Conservation (phyloP, 768 basidiomycete genomes). For the Postia placenta region DNA sequence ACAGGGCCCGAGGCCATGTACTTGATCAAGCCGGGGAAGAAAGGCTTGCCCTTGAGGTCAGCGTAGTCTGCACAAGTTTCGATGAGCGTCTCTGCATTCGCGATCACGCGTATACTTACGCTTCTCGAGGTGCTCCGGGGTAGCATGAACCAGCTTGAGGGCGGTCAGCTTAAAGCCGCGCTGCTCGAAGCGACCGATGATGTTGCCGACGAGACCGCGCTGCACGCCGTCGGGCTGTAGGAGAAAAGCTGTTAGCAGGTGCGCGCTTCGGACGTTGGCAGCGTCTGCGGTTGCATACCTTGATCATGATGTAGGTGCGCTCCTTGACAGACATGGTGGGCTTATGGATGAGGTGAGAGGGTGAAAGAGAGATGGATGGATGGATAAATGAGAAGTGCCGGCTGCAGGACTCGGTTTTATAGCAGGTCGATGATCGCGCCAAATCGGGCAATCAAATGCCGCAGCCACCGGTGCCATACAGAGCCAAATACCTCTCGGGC, state of each 20-base stretch:
- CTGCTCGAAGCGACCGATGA: constrained; percentile 94
- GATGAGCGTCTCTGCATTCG: neutral
- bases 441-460: constrained; percentile 15
- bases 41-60: constrained; percentile 88
- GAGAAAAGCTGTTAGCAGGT: neutral
- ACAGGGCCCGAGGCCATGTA: constrained; percentile 98
- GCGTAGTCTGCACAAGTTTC: constrained; percentile 66
- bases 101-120: constrained; percentile 38
- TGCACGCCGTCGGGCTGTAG: constrained; percentile 96
- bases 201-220: constrained; percentile 90
- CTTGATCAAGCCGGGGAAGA: constrained; percentile 95
- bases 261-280: constrained; percentile 1
- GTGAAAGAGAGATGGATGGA: constrained; percentile 21
- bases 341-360: constrained; percentile 21
- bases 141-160: constrained; percentile 82
- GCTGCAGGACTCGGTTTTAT: constrained; percentile 23
- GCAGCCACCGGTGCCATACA: constrained; percentile 34
- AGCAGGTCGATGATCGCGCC: constrained; percentile 16
- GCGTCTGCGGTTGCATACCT: constrained; percentile 43
- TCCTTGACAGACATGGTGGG: constrained; percentile 63
- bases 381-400: constrained; percentile 21
- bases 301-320: constrained; percentile 99
- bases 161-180: constrained; percentile 97
- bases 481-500: constrained; percentile 31
- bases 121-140: constrained; percentile 82